These are phyloP conservation scores for Blastocrithidia nonstop DNA, from an alignment of 208 protist genomes.

Conservation along the genomic window DNA sequence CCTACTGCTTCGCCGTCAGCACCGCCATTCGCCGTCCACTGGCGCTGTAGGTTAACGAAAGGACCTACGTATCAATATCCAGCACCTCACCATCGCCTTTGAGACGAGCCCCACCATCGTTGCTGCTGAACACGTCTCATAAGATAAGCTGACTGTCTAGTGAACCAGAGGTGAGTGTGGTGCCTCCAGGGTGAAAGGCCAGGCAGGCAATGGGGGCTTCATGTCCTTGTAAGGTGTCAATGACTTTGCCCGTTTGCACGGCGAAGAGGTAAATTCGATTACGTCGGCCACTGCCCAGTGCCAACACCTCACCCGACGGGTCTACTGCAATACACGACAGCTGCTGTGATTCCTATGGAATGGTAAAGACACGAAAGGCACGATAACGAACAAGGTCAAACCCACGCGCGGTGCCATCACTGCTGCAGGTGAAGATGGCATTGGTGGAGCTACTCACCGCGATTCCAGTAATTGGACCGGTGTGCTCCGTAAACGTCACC, in stretches of 20 bases:
- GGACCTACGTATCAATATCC: conserved; percentile 65
- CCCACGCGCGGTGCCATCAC: conserved; percentile 82
- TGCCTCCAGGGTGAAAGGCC: conserved; percentile 80
- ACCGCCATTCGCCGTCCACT: conserved; percentile 76
- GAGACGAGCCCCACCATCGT: conserved; percentile 70
- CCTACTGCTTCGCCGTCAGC: conserved; percentile 68
- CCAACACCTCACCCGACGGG: conserved; percentile 81
- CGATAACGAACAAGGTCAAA: conserved; percentile 87
- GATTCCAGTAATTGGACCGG: conserved; percentile 70
- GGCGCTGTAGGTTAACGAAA: conserved; percentile 69
- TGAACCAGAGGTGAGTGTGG: conserved; percentile 67
- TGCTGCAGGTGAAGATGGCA: conserved; percentile 83
- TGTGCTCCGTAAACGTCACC: conserved; percentile 88
- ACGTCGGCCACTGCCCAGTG: conserved; percentile 56
- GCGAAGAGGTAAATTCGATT: conserved; percentile 84
- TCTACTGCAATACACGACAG: conserved; percentile 88
- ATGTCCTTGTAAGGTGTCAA: conserved; percentile 84
- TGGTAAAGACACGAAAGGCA: conserved; percentile 77
- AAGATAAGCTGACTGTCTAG: conserved; percentile 80
- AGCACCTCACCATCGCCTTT: conserved; percentile 75
- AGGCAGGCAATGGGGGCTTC: conserved; percentile 76
- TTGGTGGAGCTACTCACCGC: conserved; percentile 65
- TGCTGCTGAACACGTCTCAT: conserved; percentile 84
- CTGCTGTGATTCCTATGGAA: conserved; percentile 32
- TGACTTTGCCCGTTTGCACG: conserved; percentile 80